phyloP scores from a whole-genome alignment of 2,329 filamentous ascomycete genomes.

The Exserohilum turcica region DNA sequence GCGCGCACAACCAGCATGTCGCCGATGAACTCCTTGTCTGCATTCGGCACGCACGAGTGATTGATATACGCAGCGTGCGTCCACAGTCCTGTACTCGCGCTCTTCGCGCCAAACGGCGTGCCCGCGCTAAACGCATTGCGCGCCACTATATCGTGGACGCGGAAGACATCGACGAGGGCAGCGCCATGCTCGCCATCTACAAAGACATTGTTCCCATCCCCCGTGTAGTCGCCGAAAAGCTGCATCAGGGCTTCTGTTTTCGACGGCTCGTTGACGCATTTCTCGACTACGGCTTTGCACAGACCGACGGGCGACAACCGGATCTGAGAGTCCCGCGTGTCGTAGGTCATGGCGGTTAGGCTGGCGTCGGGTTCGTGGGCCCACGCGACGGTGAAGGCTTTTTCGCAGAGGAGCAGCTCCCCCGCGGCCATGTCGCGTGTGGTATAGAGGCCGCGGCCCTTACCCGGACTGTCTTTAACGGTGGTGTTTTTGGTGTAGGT shows the following conservation, averaged over 20 bases:
- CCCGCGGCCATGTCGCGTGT: constrained; percentile 55
- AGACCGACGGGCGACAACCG: constrained; percentile 30
- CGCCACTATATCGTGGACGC: constrained; percentile 52
- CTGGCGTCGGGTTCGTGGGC: constrained; percentile 48
- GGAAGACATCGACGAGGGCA: constrained; percentile 57
- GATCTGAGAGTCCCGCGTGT: constrained; percentile 46
- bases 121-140: constrained; percentile 54
- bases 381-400: constrained; percentile 56
- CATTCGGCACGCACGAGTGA: constrained; percentile 53
- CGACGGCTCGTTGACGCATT: constrained; percentile 53
- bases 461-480: constrained; percentile 48
- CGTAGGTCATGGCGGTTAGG: constrained; percentile 53
- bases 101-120: constrained; percentile 29
- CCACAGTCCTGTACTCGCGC: constrained; percentile 49
- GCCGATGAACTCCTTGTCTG: constrained; percentile 48
- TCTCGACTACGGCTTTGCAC: constrained; percentile 49
- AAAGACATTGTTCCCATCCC: constrained; percentile 47
- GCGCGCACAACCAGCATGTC: constrained; percentile 50
- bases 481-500: constrained; percentile 53
- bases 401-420: constrained; percentile 61
- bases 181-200: constrained; percentile 38
- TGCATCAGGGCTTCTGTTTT: constrained; percentile 42
- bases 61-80: constrained; percentile 51
- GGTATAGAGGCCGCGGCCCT: constrained; percentile 59
- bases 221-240: constrained; percentile 40